A percentile compares a stretch with the other conserved stretches of the same genome.
Conservation (phyloP, 129 eudicot genomes). For the Centrapalus pauciflorus region DNA sequence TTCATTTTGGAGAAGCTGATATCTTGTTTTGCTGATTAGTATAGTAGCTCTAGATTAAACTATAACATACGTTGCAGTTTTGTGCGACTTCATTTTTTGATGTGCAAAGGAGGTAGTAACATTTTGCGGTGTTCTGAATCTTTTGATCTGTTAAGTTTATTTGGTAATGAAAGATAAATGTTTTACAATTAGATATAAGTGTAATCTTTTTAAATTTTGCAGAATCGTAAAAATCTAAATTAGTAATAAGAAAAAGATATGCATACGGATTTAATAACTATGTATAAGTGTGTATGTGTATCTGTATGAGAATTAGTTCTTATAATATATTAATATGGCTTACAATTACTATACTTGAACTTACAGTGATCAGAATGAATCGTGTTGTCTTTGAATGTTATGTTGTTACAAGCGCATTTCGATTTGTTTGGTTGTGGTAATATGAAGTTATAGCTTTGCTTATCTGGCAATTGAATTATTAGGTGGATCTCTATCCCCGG, state of each 20-base stretch:
- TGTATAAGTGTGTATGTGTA: background rate
- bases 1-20: background rate
- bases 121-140: background rate
- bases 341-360: background rate
- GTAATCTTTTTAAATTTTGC: background rate
- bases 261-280: background rate
- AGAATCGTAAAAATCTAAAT: background rate
- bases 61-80: background rate
- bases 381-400: background rate
- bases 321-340: constrained; percentile 4
- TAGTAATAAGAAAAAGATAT: background rate
- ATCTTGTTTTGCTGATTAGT: background rate
- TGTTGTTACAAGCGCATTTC: background rate
- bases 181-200: background rate
- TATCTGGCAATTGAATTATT: background rate
- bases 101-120: background rate
- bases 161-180: background rate
- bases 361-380: background rate
- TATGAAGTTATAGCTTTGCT: background rate
- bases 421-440: background rate
- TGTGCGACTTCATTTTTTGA: background rate
- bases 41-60: background rate
- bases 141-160: background rate
- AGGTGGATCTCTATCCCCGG: background rate
- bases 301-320: background rate